Conservation (phyloP, 176 grass and related monocot species). For the Avena eriantha region DNA sequence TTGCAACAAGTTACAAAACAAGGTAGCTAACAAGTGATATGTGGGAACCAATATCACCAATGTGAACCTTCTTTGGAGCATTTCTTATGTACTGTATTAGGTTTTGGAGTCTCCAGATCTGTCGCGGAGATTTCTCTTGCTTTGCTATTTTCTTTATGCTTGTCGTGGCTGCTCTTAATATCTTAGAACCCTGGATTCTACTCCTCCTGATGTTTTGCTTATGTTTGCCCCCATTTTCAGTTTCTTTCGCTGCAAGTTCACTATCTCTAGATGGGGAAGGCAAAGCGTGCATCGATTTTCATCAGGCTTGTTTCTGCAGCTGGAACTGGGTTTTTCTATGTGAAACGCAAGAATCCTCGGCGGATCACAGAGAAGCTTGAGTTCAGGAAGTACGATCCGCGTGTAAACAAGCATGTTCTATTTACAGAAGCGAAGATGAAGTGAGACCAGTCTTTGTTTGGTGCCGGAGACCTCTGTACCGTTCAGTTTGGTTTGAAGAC, state of each 20-base stretch:
- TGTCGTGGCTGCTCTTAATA: neutral
- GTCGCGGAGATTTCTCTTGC: neutral
- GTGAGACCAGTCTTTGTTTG: constrained; percentile 22
- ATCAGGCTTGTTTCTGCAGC: constrained; percentile 79
- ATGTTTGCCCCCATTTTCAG: neutral
- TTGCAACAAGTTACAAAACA: neutral
- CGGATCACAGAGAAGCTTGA: constrained; percentile 77
- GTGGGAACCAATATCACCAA: neutral
- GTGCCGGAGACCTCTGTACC: neutral
- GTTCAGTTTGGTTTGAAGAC: neutral
- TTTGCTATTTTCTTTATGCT: neutral
- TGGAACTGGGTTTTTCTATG: constrained; percentile 72
- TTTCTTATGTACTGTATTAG: neutral
- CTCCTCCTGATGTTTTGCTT: neutral
- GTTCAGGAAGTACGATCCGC: constrained; percentile 72
- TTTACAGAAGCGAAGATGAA: constrained; percentile 89
- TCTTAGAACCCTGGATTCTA: neutral
- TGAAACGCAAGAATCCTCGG: constrained; percentile 72
- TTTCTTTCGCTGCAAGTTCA: neutral
- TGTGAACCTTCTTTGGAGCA: neutral
- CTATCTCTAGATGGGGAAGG: constrained; percentile 59
- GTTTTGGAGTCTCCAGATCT: neutral
- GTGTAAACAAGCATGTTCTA: constrained; percentile 75
- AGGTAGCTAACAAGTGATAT: neutral
- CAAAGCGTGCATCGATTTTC: constrained; percentile 70